These are phyloP conservation scores for Colletotrichum sp. DNA, from an alignment of 2,329 filamentous ascomycete species.

Conservation along the genomic window DNA sequence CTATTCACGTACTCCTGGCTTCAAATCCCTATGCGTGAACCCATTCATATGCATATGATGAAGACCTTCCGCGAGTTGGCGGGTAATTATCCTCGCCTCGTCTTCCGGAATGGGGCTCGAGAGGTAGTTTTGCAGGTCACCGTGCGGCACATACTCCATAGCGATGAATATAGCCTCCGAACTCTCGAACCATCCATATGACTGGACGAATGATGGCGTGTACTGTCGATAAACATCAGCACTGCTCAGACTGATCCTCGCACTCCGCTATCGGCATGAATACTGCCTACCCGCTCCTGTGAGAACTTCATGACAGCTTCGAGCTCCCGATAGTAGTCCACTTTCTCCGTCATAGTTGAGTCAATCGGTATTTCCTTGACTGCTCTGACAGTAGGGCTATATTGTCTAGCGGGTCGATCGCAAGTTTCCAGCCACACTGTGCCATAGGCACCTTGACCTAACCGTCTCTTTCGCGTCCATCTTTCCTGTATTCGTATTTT, in stretches of 20 bases:
- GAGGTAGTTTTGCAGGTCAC: neutral
- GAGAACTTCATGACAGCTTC: neutral
- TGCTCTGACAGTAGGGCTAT: neutral
- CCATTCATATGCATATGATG: neutral
- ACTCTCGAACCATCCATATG: neutral
- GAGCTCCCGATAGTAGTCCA: neutral
- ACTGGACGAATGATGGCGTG: neutral
- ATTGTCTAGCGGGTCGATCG: neutral
- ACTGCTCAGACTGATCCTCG: neutral
- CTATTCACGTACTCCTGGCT: neutral
- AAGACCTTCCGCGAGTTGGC: neutral
- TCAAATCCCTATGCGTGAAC: neutral
- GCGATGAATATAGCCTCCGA: neutral
- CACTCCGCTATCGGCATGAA: neutral
- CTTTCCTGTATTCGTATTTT: neutral
- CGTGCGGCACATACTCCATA: neutral
- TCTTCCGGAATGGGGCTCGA: neutral
- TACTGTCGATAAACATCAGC: neutral
- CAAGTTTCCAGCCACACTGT: neutral
- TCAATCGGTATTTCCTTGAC: neutral
- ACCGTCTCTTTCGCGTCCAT: neutral
- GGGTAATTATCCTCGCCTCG: neutral
- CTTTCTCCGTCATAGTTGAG: neutral
- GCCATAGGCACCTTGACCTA: neutral
- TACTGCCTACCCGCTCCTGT: neutral